phyloP scores from a whole-genome alignment of 148 eudicot species.

The Amaranthus hypochondriacus region DNA sequence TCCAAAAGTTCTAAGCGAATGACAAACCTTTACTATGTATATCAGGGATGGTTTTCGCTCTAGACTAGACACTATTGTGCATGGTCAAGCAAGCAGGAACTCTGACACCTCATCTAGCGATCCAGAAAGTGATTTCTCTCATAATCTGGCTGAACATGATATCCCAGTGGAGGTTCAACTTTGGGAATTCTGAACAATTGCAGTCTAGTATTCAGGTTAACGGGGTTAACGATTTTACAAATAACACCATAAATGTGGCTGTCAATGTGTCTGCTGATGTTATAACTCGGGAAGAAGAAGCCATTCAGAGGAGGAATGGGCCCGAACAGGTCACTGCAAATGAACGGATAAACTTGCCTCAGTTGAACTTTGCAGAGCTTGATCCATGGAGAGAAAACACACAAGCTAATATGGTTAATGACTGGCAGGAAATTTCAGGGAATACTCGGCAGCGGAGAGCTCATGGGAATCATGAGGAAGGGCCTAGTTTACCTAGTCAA shows the following conservation, averaged over 20 bases:
- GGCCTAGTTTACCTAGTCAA: conserved; percentile 32
- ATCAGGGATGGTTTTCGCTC: conserved; percentile 80
- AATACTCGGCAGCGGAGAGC: conserved; percentile 45
- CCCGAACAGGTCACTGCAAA: conserved; percentile 47
- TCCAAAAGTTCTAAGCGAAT: neutral
- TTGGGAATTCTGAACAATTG: conserved; percentile 42
- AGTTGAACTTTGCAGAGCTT: conserved; percentile 35
- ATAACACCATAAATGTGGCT: conserved; percentile 37
- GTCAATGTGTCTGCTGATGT: conserved; percentile 34
- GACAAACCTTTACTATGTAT: conserved; percentile 2
- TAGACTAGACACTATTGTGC: conserved; percentile 61
- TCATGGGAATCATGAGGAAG: conserved; percentile 38
- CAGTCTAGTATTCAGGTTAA: conserved; percentile 41
- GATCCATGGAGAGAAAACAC: conserved; percentile 48
- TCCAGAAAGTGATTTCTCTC: conserved; percentile 37
- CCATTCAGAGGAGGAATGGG: conserved; percentile 37
- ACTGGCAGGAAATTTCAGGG: conserved; percentile 45
- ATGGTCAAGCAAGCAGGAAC: conserved; percentile 59
- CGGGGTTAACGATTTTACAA: conserved; percentile 35
- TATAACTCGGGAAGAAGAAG: conserved; percentile 29
- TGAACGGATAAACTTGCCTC: conserved; percentile 44
- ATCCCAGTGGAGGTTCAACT: conserved; percentile 35
- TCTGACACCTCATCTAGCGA: conserved; percentile 39
- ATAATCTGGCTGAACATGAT: conserved; percentile 39
- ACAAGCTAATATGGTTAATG: conserved; percentile 34